Percentiles rank a stretch among this genome's conserved stretches.
Conservation (phyloP, 2,329 filamentous ascomycete genomes). For the Epichloe typhina region DNA sequence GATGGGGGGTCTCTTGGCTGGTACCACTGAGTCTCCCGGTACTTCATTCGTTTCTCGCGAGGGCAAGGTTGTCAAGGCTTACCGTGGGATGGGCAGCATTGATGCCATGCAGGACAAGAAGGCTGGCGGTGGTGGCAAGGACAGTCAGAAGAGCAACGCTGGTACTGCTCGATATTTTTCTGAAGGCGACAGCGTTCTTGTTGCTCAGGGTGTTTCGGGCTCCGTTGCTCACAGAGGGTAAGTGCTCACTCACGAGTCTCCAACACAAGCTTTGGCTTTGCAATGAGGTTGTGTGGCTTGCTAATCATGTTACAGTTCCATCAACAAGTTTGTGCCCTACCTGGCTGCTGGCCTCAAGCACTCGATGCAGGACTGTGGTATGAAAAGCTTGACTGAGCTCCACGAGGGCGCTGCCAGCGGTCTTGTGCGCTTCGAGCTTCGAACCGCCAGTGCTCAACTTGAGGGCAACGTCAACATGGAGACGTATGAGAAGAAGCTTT, state of each 20-base stretch:
- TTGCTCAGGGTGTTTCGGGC: conserved; percentile 92
- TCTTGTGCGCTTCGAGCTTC: conserved; percentile 78
- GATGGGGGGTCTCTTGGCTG: conserved; percentile 98
- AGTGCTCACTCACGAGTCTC: conserved; percentile 8
- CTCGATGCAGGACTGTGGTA: conserved; percentile 89
- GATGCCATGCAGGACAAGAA: conserved; percentile 99
- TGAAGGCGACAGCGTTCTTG: conserved; percentile 85
- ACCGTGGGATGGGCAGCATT: conserved; percentile 97
- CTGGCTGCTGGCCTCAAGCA: conserved; percentile 92
- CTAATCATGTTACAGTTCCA: conserved; percentile 41
- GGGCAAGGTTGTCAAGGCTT: conserved; percentile 97
- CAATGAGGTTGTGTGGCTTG: background rate
- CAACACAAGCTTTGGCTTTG: background rate
- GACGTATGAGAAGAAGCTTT: conserved; percentile 99
- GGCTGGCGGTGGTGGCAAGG: conserved; percentile 60
- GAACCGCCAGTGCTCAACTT: conserved; percentile 86
- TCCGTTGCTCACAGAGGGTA: conserved; percentile 63
- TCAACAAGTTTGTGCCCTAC: conserved; percentile 94
- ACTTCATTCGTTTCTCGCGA: conserved; percentile 93
- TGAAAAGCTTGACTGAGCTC: conserved; percentile 64
- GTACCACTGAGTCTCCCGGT: conserved; percentile 93
- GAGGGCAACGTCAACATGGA: conserved; percentile 98
- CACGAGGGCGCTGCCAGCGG: conserved; percentile 63
- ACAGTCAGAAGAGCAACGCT: conserved; percentile 73
- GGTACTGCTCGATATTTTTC: conserved; percentile 98